These are phyloP conservation scores for Fraxinus anomala DNA, from an alignment of 257 asterid genomes.

Conservation along the genomic window DNA sequence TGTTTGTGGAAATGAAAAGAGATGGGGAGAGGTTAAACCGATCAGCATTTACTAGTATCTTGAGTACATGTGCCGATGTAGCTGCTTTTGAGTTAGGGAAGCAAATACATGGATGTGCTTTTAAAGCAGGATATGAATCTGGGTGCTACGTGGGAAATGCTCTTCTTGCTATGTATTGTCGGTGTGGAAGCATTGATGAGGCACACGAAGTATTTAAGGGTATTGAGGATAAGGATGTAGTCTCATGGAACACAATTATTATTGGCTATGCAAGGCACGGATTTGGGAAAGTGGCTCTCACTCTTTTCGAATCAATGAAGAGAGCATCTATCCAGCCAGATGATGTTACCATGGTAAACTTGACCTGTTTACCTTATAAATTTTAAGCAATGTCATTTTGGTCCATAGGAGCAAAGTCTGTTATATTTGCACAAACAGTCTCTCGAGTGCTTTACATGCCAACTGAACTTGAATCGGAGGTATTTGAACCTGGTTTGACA, in stretches of 20 bases:
- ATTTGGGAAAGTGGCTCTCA: constrained; percentile 71
- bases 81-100: constrained; percentile 90
- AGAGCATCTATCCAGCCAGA: constrained; percentile 57
- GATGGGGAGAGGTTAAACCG: constrained; percentile 65
- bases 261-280: constrained; percentile 93
- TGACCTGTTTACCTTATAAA: not conserved
- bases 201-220: constrained; percentile 59
- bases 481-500: constrained; percentile 13
- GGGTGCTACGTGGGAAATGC: constrained; percentile 90
- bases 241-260: constrained; percentile 93
- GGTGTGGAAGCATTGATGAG: constrained; percentile 88
- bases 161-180: constrained; percentile 89
- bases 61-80: constrained; percentile 85
- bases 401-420: not conserved
- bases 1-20: constrained; percentile 67
- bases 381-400: constrained; percentile 3
- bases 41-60: constrained; percentile 61
- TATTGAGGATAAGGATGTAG: constrained; percentile 68
- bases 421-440: not conserved
- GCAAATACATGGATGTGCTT: constrained; percentile 71
- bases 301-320: constrained; percentile 66
- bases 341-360: constrained; percentile 84
- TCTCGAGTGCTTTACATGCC: not conserved
- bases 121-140: constrained; percentile 76
- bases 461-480: not conserved